Evolutionary conservation across 768 basidiomycete species (phyloP), one percentile per base, ranked within the genome.

Genomic region (Udeniomyces megalosporus): DNA sequence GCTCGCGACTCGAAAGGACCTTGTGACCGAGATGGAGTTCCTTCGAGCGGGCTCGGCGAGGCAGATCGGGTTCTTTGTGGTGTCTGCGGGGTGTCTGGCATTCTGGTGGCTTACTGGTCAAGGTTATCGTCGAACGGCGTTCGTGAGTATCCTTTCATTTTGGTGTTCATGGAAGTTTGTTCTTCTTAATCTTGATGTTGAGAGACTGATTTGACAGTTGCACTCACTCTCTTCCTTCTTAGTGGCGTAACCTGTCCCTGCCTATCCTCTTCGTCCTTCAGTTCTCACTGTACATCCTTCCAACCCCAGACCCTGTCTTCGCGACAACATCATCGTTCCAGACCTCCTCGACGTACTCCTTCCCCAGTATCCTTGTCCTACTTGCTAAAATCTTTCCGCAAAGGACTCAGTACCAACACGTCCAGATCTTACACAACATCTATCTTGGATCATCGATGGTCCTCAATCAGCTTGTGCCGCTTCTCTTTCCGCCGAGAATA

Each of bases 251-350:
- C 28, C 45, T 65, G 4, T 32, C 47, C 20, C 58, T 65, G 10
- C 63, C 63, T 15, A 29, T 29, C 24, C 53, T 65, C 15, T 38
- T 65, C 51, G 32, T 53, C 31, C 58, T 65, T 52, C 58, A 65
- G 29, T 53, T 65, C 32, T 55, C 58, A 8, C 63, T 65, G 26
- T 45, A 58, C 20, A 12, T 56, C 44, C 17, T 32, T n/a, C 63
- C 63, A 20, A 48, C 58, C 10, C 57, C 46, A 12, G 31, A 32
- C 12, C 24, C 47, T n/a, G 49, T 17, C n/a, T n/a, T 22, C 17
- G 45, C 62, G n/a, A 35, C 61, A 11, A 38, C 44, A 20, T 22
- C 20, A 2, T 7, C 32, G 11, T 48, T 17, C 10, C 24, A 22
- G 2, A 45, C 62, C 20, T 35, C 24, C 32, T 31, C 22, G 22